These are phyloP conservation scores for Passiflora organensis DNA, from an alignment of 345 rosid species.

Conservation along the genomic window DNA sequence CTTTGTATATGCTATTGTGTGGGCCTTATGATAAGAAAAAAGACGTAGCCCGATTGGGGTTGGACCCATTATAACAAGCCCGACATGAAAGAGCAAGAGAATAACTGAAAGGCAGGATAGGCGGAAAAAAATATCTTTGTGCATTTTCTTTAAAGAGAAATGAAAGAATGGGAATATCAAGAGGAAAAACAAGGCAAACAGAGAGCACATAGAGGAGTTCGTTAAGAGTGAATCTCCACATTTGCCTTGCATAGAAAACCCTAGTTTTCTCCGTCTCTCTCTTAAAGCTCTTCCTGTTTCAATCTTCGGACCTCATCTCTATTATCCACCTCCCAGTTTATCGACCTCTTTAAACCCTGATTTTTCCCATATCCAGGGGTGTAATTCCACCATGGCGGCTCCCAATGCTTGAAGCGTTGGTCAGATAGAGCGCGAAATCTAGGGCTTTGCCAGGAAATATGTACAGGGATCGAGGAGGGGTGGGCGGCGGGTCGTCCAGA, in stretches of 20 bases:
- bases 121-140: not conserved
- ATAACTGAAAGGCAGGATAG: not conserved
- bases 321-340: not conserved
- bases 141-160: not conserved
- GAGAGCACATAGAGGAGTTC: slow-evolving; percentile 25
- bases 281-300: slow-evolving; percentile 2
- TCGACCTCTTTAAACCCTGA: not conserved
- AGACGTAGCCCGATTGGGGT: no score
- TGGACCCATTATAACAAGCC: not conserved
- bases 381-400: slow-evolving; percentile 2
- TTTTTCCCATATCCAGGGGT: not conserved
- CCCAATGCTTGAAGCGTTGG: slow-evolving; percentile 7
- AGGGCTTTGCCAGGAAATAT: slow-evolving; percentile 25
- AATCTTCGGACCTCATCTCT: slow-evolving; percentile 7
- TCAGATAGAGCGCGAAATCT: not conserved
- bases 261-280: slow-evolving; percentile 38
- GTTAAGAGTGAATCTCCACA: slow-evolving; percentile 10
- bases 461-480: slow-evolving; percentile 66
- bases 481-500: slow-evolving; percentile 64
- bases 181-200: slow-evolving; percentile 12
- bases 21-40: no score
- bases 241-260: slow-evolving; percentile 11
- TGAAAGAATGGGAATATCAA: not conserved
- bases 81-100: not conserved
- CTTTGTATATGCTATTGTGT: no score